Evolutionary conservation across 768 basidiomycete genomes (phyloP), one percentile per base, ranked within the genome.

Genomic region (Nevesoporus exiguus): DNA sequence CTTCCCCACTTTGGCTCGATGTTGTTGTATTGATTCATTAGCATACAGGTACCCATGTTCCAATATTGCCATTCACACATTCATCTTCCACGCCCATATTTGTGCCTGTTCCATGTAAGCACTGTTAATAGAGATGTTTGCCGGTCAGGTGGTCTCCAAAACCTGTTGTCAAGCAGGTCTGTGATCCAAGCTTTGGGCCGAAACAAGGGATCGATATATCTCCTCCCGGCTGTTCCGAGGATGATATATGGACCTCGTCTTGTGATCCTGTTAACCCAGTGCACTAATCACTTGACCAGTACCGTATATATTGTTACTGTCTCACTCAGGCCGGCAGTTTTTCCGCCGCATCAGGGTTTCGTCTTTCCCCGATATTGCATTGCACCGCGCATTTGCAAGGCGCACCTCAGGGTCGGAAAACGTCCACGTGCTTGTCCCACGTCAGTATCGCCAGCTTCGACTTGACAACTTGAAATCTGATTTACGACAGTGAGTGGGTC

Each of bases 1-100:
- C 17, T 10, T 24, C 42, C 15, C 29, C 29, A 22, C 33, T 17
- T n/a, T n/a, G n/a, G n/a, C n/a, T n/a, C n/a, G n/a, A n/a, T n/a
- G n/a, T n/a, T n/a, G n/a, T n/a, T n/a, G n/a, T n/a, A n/a, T n/a
- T 67, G 65, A 61, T 58, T 55, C 50, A 58, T 46, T 60, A 61
- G 52, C 49, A 56, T 51, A 55, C 39, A 48, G 29, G 50, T 41
- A 54, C 55, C 51, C 29, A 30, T 61, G 58, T 65, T 56, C 31
- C 56, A 48, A 34, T 58, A 67, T 34, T 57, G 29, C 36, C 54
- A 45, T 31, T 19, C 34, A 44, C 53, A 13, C 48, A 36, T 49
- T 40, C 30, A 7, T 29, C 22, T 31, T 45, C 19, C 24, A 25
- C 50, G 39, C 25, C 24, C 36, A 27, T 51, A 27, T 37, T 34